Base-by-base conservation (phyloP, 495 filamentous ascomycete species). In the Podospora fimiseda region DNA sequence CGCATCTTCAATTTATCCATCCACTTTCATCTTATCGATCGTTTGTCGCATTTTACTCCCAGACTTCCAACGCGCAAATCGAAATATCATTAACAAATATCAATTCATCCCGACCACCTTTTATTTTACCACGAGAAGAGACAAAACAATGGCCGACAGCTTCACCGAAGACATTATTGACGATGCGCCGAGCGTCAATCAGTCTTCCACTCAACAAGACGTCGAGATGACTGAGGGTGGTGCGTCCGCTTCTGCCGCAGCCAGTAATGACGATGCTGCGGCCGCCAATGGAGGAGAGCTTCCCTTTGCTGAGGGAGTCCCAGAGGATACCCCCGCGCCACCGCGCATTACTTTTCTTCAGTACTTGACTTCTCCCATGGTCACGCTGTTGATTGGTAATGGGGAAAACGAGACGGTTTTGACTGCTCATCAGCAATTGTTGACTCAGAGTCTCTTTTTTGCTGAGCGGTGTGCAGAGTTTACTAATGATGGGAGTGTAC, bases 351-450 rank as follows among this genome's bases (percentile, higher is more conserved):
- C 63, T 21, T 79, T 73, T 50, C 62, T 70, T 43, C 83, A 78
- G 64, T 86, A 84, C 64, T 77, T 96, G 18, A 83, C 79, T 48
- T 90, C 85, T 27, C 90, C 92, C 0, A 82, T 95, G 19, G 80
- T 97, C 33, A 84, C 85, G 18, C 70, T 96, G 15, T 57, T 82
- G n/a, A 75, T 95, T 21, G 91, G 92, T 22, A 61, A 64, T 36
- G 80, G 80, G 33, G 79, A 80, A 8, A 62, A 71, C 2, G 73
- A 81, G 57, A 81, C 82, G 8, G 67, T 80, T 14, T 77, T 96
- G 20, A 83, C 76, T 8, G 90, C 89, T 5, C 92, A 96, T 63
- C 87, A 95, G 65, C 82, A 70, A 13, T 75, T 96, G 43, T 78
- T 97, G 33, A 61, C 74, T 3, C 77, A 82, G 55, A 90, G 86